These are phyloP conservation scores for Cronartium quercuum DNA, from an alignment of 1,284 basidiomycete species.

Conservation along the genomic window DNA sequence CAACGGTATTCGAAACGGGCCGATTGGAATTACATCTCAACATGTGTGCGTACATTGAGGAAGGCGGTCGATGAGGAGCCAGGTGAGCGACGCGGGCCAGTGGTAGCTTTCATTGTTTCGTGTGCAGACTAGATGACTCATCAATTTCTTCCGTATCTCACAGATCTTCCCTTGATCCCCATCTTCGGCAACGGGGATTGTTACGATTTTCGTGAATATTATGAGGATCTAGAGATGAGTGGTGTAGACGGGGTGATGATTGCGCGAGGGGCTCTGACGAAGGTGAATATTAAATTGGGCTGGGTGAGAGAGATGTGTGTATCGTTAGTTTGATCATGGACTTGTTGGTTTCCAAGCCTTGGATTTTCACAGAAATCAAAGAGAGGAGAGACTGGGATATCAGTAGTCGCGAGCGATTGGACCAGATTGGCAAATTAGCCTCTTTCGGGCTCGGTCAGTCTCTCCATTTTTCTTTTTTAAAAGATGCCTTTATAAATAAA, in stretches of 20 bases:
- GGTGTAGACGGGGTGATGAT: slow-evolving; percentile 94
- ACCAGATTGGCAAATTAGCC: slow-evolving; percentile 67
- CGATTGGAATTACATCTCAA: slow-evolving; percentile 46
- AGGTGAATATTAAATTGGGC: slow-evolving; percentile 49
- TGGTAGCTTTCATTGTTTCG: background rate
- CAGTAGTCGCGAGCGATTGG: slow-evolving; percentile 78
- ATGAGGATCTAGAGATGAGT: slow-evolving; percentile 65
- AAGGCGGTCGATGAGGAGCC: slow-evolving; percentile 55
- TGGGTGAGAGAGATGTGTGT: background rate
- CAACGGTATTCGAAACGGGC: slow-evolving; percentile 49
- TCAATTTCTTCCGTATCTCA: slow-evolving; percentile 27
- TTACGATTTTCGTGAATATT: slow-evolving; percentile 78
- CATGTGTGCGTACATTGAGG: slow-evolving; percentile 59
- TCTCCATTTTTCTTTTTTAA: background rate
- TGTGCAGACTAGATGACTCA: slow-evolving; percentile 39
- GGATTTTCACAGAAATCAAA: slow-evolving; percentile 79
- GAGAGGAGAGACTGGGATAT: slow-evolving; percentile 93
- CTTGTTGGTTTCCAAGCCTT: background rate
- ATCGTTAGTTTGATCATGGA: background rate
- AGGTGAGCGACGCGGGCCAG: background rate
- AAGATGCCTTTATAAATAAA: background rate
- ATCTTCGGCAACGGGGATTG: slow-evolving; percentile 95
- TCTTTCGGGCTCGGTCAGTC: background rate
- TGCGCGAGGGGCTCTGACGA: slow-evolving; percentile 87
- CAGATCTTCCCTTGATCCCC: slow-evolving; percentile 66